Conservation (phyloP, 441 rosid genomes). For the Metrosideros polymorpha region DNA sequence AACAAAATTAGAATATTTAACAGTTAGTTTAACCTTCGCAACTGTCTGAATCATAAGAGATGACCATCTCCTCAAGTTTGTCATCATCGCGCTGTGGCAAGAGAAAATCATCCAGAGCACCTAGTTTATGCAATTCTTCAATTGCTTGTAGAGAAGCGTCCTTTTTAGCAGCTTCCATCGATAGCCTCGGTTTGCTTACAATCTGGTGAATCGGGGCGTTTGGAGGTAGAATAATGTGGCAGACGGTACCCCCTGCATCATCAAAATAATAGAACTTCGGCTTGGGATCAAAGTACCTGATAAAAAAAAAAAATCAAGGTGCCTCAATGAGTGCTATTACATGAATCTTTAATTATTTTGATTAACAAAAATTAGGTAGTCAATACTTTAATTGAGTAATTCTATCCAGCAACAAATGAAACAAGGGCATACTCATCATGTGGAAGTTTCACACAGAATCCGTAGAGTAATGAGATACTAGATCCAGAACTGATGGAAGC, state of each 20-base stretch:
- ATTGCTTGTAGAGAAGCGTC: constrained; percentile 85
- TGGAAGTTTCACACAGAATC: constrained; percentile 84
- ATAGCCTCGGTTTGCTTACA: constrained; percentile 47
- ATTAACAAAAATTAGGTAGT: background rate
- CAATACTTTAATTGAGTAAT: background rate
- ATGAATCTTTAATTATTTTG: background rate
- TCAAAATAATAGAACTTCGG: constrained; percentile 70
- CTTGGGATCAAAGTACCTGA: constrained; percentile 81
- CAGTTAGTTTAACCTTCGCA: constrained; percentile 41
- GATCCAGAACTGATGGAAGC: constrained; percentile 79
- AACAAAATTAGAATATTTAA: background rate
- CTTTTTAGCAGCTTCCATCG: constrained; percentile 76
- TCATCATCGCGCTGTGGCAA: constrained; percentile 39
- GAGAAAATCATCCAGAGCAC: constrained; percentile 65
- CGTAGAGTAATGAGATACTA: constrained; percentile 75
- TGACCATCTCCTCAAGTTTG: constrained; percentile 30
- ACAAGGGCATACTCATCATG: constrained; percentile 77
- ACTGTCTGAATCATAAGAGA: constrained; percentile 24
- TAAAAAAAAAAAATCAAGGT: constrained; percentile 16
- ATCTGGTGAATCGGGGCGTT: constrained; percentile 75
- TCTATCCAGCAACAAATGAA: constrained; percentile 6
- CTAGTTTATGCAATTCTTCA: constrained; percentile 70
- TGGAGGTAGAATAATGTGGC: constrained; percentile 66
- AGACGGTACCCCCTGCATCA: constrained; percentile 65
- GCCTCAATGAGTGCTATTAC: background rate